phyloP scores from a whole-genome alignment of 1,139 yeast genomes.

The Geotrichum fermentans region DNA sequence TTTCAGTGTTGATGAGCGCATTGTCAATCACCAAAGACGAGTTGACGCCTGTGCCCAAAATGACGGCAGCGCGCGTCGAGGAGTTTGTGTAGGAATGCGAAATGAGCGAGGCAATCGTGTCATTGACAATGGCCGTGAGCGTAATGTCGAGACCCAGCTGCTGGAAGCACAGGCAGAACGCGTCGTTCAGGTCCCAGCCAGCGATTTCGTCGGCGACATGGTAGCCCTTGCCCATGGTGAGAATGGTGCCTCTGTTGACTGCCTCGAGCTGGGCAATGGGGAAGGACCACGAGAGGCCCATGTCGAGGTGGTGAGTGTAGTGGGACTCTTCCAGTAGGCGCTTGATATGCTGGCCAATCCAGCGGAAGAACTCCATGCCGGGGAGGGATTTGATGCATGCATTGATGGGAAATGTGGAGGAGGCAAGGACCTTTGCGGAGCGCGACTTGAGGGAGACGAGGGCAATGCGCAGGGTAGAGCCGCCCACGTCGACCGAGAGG shows the following conservation, averaged over 20 bases:
- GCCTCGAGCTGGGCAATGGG: constrained; percentile 44
- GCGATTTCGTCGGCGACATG: constrained; percentile 62
- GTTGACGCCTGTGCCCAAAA: constrained; percentile 90
- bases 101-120: constrained; percentile 79
- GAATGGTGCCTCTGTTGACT: constrained; percentile 60
- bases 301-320: constrained; percentile 26
- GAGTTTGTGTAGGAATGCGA: constrained; percentile 66
- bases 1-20: constrained; percentile 35
- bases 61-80: constrained; percentile 71
- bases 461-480: constrained; percentile 64
- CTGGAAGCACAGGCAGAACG: constrained; percentile 52
- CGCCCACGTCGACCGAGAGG: constrained; percentile 80
- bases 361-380: constrained; percentile 58
- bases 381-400: constrained; percentile 47
- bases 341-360: constrained; percentile 52
- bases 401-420: constrained; percentile 43
- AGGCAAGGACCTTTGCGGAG: constrained; percentile 43
- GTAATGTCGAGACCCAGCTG: constrained; percentile 53
- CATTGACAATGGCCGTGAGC: constrained; percentile 81
- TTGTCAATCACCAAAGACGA: constrained; percentile 39
- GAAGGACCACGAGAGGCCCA: constrained; percentile 37
- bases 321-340: constrained; percentile 50
- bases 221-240: constrained; percentile 92
- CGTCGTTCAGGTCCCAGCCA: constrained; percentile 66
- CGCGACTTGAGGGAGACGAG: constrained; percentile 66